Evolutionary conservation across 805 yeast species (phyloP).

Genomic region (Huiozyma sinensis): DNA sequence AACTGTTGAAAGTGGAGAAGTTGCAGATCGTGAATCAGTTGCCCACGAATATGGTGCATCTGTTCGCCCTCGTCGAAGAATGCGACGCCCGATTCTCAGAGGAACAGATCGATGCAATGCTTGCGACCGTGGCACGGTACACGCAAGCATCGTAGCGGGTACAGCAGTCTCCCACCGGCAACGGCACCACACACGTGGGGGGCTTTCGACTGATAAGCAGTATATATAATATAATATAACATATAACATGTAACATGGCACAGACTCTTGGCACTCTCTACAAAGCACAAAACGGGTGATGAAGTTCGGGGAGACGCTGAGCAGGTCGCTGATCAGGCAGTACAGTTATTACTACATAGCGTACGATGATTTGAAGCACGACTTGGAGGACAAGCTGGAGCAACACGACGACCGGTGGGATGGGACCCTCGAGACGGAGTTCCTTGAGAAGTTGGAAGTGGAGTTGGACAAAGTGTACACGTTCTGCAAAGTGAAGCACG

Average conservation of each 20-base stretch:
- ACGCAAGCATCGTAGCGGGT: neutral
- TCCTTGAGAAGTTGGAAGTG: constrained; percentile 60
- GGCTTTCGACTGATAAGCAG: neutral
- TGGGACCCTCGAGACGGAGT: constrained; percentile 69
- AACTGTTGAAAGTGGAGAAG: constrained; percentile 70
- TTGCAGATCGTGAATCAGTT: constrained; percentile 72
- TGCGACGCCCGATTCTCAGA: constrained; percentile 80
- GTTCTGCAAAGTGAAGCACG: constrained; percentile 78
- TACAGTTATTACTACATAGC: constrained; percentile 84
- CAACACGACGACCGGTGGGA: constrained; percentile 54
- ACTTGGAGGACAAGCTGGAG: constrained; percentile 57
- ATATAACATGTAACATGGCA: no score
- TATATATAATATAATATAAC: no score
- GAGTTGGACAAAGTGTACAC: constrained; percentile 90
- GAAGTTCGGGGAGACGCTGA: constrained; percentile 94
- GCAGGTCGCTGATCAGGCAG: constrained; percentile 80
- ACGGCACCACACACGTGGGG: neutral
- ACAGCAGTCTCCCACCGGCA: neutral
- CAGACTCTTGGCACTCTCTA: no score
- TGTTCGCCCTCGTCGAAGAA: constrained; percentile 79
- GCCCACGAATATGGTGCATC: constrained; percentile 69
- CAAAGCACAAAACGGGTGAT: constrained; percentile 29
- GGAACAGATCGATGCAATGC: constrained; percentile 47
- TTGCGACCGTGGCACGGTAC: constrained; percentile 18
- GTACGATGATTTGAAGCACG: constrained; percentile 83